Evolutionary conservation across 208 protist species (phyloP), one percentile per base, ranked within the genome.

Genomic region (Zelonia costaricensis): DNA sequence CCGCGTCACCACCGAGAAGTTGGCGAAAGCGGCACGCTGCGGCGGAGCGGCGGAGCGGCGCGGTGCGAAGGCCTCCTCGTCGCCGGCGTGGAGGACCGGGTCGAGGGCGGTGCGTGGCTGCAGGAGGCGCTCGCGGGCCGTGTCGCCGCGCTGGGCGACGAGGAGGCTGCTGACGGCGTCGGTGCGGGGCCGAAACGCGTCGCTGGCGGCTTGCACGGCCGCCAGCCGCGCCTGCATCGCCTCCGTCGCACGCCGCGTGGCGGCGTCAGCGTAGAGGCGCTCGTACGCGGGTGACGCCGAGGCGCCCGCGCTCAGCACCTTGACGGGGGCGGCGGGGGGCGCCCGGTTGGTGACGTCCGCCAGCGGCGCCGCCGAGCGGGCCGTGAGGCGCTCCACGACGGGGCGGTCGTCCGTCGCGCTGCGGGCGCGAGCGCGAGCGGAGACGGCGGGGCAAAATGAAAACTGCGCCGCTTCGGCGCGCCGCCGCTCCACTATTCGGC

Each of bases 81-180:
- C 55, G 45, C 22, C 52, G n/a, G 39, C 30, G 44, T 63, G 30
- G 5, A 39, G 36, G 2, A 43, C n/a, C 3, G 44, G 10, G 38
- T 59, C 49, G 0, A 18, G 30, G 9, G 38, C 25, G 22, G 55
- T 7, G 33, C 48, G 39, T 0, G 78, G 52, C 7, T 53, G 40
- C 28, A 78, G 61, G 16, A 84, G 74, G 4, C 76, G 69, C 18
- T 82, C 66, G 15, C 56, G 54, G 13, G 71, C 45, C 10, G 83
- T 76, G 18, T 84, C 69, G 0, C 45, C 56, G 47, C 81, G 56
- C 42, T 78, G 64, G 3, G 72, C 45, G 7, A 63, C 74, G 55
- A 89, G 80, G 23, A 76, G 47, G 38, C 58, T 42, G 48, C 83
- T 89, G 36, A 77, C 70, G 1, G 74, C 35, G 70, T 89, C 48